Percentiles rank a stretch among this genome's conserved stretches.
phyloP scores from a whole-genome alignment of 2,329 filamentous ascomycete genomes.

The Corinectria fuckeliana region DNA sequence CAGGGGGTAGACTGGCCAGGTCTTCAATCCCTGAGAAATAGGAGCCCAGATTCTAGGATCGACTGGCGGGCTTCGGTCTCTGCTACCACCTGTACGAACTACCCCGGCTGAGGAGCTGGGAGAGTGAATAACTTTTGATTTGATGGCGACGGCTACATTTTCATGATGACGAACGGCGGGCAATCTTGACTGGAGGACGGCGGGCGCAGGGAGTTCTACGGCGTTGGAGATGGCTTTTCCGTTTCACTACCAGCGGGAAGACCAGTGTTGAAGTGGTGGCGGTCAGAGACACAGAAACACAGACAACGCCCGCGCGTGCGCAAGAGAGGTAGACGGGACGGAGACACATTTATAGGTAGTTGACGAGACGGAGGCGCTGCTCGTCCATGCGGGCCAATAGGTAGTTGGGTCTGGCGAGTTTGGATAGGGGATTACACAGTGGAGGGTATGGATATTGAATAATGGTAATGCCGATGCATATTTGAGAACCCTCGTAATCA shows the following conservation, averaged over 20 bases:
- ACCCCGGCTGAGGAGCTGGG: conserved; percentile 35
- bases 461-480: conserved; percentile 39
- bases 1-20: conserved; percentile 74
- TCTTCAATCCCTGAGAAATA: conserved; percentile 68
- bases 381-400: conserved; percentile 1
- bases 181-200: conserved; percentile 32
- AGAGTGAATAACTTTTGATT: conserved; percentile 19
- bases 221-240: conserved; percentile 29
- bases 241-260: conserved; percentile 10
- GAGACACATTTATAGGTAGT: conserved; percentile 10
- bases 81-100: conserved; percentile 46
- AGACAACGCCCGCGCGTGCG: conserved; percentile 17
- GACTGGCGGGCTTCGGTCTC: conserved; percentile 46
- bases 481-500: conserved; percentile 4
- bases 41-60: conserved; percentile 51
- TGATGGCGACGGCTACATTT: conserved; percentile 25
- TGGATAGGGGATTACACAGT: conserved; percentile 32
- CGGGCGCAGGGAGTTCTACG: conserved; percentile 35
- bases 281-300: conserved; percentile 9
- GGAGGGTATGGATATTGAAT: conserved; percentile 37
- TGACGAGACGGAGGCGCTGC: not conserved
- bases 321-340: conserved; percentile 14
- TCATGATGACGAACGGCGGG: conserved; percentile 29
- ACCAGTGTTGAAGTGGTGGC: not conserved
- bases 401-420: conserved; percentile 19